Base-by-base conservation (phyloP, 306 rosid genomes). In the Fagus crenata region DNA sequence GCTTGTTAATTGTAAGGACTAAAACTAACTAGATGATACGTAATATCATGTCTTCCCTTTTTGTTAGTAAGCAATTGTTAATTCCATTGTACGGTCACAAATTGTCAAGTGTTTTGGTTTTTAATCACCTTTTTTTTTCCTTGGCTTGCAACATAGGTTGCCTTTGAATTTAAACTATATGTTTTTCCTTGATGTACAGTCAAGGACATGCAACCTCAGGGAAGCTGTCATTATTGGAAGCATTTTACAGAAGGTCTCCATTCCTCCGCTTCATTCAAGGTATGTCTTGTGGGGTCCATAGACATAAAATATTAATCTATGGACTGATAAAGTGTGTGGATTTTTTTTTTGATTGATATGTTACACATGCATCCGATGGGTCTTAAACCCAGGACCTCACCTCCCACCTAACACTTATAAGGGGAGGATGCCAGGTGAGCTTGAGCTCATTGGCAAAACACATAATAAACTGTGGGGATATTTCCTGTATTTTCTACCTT, bases 241-340 rank as follows among this genome's bases (percentile, higher is more conserved):
- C 85, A 82, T 95, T 83, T 51, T 95, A 54, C 88, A 92, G 80
- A 95, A 95, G 82, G 86, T 87, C 72, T 86, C 97, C 63, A 89
- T 92, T 87, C 98, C 97, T 56, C 84, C 91, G 46, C 97, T 90
- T 82, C 97, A 95, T 89, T 95, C 98, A 82, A 90, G 97, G 98
- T 93, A 83, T 77, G 81, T 69, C 53, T 59, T 46, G 80, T 49
- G 37, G 33, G 39, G 18, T 42, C 18, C 71, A 33, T 49, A 39
- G 51, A 49, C 31, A 59, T 56, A 31, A 46, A 75, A 76, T 46
- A 22, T 32, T 78, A 13, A 53, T 53, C 31, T 53, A 77, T 60
- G 35, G 22, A 49, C 5, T 31, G 37, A 31, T 59, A 59, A 31
- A 22, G 65, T 31, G 68, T 4, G 40, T n/a, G 42, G 17, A 9